phyloP scores from a whole-genome alignment of 257 asterid species.

The Solanum virginianum region DNA sequence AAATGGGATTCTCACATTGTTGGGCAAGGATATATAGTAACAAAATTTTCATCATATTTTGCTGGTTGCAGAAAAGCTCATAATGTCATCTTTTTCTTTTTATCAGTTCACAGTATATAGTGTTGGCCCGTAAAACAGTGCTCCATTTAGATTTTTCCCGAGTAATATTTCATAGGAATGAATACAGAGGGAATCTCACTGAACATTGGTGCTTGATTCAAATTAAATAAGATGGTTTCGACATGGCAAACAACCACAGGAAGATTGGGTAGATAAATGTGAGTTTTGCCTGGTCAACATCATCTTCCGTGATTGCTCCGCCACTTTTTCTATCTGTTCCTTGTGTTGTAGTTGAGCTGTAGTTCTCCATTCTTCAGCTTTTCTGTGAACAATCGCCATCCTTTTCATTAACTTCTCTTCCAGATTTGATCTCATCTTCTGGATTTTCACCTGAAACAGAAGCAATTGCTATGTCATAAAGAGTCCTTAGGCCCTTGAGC shows the following conservation, averaged over 20 bases:
- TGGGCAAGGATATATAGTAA: neutral
- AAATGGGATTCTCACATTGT: neutral
- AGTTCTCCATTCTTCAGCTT: conserved; percentile 88
- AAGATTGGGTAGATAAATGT: conserved; percentile 20
- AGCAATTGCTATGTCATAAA: neutral
- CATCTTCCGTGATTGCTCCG: conserved; percentile 32
- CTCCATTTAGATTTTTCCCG: neutral
- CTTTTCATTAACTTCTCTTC: conserved; percentile 91
- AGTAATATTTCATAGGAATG: neutral
- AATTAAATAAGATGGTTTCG: conserved; percentile 25
- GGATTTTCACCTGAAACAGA: conserved; percentile 70
- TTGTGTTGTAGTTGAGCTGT: conserved; percentile 68
- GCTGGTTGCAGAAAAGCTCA: neutral
- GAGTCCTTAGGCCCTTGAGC: neutral
- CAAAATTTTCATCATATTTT: neutral
- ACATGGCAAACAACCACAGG: conserved; percentile 87
- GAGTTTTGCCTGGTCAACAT: conserved; percentile 24
- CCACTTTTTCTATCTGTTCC: conserved; percentile 51
- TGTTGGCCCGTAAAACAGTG: neutral
- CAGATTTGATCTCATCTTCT: conserved; percentile 79
- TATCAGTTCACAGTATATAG: neutral
- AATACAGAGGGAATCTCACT: neutral
- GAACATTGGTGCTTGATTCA: neutral
- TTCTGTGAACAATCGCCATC: conserved; percentile 79
- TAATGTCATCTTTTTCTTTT: neutral